A percentile compares a stretch with the other conserved stretches of the same genome.
Evolutionary conservation across 108 stramenopile species (phyloP).

Genomic region (Stephanodiscus triporus): DNA sequence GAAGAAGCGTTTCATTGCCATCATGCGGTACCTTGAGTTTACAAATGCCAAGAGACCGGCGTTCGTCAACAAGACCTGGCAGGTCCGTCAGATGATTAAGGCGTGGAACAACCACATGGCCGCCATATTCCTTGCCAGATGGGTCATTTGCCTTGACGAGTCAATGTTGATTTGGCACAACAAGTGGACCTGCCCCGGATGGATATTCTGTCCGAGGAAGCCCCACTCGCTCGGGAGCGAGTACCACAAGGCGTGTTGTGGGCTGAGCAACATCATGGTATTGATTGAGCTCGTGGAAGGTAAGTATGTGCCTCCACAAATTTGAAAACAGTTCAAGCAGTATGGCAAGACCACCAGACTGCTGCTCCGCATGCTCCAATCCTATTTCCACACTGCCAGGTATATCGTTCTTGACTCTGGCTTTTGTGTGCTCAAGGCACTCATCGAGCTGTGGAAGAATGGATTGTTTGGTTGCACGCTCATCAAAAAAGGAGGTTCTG

Average conservation of each 20-base stretch:
- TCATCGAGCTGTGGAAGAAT: neutral
- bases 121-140: conserved; percentile 13
- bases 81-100: conserved; percentile 25
- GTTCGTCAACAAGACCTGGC: conserved; percentile 18
- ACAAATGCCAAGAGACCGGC: conserved; percentile 11
- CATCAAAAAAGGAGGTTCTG: conserved; percentile 47
- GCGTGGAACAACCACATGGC: conserved; percentile 46
- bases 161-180: conserved; percentile 32
- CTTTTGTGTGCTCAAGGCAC: neutral
- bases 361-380: too few relatives aligned
- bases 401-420: neutral
- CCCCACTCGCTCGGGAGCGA: neutral
- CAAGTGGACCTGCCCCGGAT: conserved; percentile 12
- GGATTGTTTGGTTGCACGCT: conserved; percentile 5
- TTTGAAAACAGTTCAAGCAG: too few relatives aligned
- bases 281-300: conserved; percentile 19
- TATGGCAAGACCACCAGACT: neutral
- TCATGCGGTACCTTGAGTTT: conserved; percentile 5
- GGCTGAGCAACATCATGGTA: conserved; percentile 18
- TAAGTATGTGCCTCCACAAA: too few relatives aligned
- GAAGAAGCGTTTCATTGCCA: conserved; percentile 13
- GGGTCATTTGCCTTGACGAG: conserved; percentile 40
- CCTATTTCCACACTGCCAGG: too few relatives aligned
- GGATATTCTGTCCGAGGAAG: conserved; percentile 3
- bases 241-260: conserved; percentile 10